Evolutionary conservation across 768 basidiomycete species (phyloP).

Genomic region (Neoboletus subvelutipes): DNA sequence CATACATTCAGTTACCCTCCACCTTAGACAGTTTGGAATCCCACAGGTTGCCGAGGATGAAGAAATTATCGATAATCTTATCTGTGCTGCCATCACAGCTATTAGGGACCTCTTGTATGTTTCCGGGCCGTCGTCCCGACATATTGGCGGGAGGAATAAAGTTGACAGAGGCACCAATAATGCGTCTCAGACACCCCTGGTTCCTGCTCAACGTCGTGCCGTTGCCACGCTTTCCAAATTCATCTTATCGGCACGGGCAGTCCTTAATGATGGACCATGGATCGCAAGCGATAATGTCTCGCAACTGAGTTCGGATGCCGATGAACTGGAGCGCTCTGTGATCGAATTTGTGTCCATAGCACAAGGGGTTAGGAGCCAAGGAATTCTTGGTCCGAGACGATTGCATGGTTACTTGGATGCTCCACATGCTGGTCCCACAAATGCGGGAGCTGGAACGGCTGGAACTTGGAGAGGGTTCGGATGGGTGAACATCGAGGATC

Average conservation of each 20-base stretch:
- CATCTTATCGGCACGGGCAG: conserved; percentile 81
- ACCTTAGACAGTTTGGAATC: conserved; percentile 49
- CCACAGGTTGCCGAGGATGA: conserved; percentile 53
- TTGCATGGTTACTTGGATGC: conserved; percentile 38
- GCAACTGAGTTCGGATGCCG: conserved; percentile 68
- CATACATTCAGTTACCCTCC: conserved; percentile 61
- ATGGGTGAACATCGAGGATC: conserved; percentile 40
- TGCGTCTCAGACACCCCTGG: conserved; percentile 55
- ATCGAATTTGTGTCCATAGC: conserved; percentile 66
- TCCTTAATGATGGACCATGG: conserved; percentile 46
- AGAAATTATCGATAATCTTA: conserved; percentile 56
- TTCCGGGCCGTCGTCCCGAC: conserved; percentile 54
- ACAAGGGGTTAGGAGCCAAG: conserved; percentile 38
- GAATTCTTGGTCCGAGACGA: conserved; percentile 32
- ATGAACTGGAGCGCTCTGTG: conserved; percentile 70
- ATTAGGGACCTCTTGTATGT: conserved; percentile 73
- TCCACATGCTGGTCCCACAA: conserved; percentile 38
- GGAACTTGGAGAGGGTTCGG: conserved; percentile 57
- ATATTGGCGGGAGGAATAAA: conserved; percentile 47
- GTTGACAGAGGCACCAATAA: conserved; percentile 28
- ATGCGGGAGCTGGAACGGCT: conserved; percentile 50
- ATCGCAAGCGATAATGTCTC: conserved; percentile 17
- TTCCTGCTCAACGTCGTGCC: conserved; percentile 78
- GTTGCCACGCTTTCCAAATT: conserved; percentile 87
- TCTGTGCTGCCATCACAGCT: conserved; percentile 56